phyloP scores from a whole-genome alignment of 495 filamentous ascomycete species.

The Trichocladium antarcticum region DNA sequence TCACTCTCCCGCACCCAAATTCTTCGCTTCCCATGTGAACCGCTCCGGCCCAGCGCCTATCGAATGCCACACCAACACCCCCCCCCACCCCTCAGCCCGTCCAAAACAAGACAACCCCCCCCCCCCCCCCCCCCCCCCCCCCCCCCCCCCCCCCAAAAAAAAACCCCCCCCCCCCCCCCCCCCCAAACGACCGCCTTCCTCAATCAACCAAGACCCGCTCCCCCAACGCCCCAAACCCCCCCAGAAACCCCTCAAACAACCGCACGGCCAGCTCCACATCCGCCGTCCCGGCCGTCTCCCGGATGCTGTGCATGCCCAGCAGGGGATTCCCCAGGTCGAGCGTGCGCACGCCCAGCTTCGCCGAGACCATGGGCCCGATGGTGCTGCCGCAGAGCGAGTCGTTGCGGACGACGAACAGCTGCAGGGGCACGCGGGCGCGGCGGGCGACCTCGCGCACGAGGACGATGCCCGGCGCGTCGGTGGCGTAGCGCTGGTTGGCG shows the following conservation, averaged over 20 bases:
- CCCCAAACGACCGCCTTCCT: constrained; percentile 3
- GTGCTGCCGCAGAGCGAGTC: constrained; percentile 90
- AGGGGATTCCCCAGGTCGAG: constrained; percentile 94
- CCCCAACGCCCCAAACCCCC: constrained; percentile 68
- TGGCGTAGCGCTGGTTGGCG: constrained; percentile 91
- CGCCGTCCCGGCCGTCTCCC: constrained; percentile 76
- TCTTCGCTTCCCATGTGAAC: no score
- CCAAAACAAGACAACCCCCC: no score
- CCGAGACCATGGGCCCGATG: constrained; percentile 89
- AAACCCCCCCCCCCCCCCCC: no score
- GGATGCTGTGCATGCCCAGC: constrained; percentile 91
- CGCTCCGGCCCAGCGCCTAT: no score
- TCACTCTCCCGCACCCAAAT: no score
- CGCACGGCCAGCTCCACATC: constrained; percentile 83
- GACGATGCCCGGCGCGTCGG: constrained; percentile 90
- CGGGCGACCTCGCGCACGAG: constrained; percentile 78
- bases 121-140: no score
- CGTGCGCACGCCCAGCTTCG: constrained; percentile 72
- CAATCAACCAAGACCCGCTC: constrained; percentile 72
- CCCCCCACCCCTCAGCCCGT: no score
- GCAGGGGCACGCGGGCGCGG: constrained; percentile 58
- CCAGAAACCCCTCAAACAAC: constrained; percentile 80
- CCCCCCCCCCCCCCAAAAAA: no score
- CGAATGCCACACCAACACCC: no score
- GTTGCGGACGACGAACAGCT: constrained; percentile 93